Evolutionary conservation across 257 asterid species (phyloP).

Genomic region (Petunia secreta): DNA sequence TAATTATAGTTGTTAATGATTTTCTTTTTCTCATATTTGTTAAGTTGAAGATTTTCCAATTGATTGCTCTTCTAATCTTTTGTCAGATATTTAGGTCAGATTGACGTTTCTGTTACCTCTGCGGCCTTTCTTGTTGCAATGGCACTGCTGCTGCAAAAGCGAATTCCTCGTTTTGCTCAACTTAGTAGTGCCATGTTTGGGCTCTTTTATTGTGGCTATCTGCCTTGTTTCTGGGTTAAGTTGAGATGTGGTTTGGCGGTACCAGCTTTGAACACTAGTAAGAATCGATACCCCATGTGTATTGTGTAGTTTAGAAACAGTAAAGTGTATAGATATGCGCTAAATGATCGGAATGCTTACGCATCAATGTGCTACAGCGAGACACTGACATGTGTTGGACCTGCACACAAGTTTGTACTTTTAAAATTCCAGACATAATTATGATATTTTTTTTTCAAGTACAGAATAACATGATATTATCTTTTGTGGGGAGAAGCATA

Average conservation of each 20-base stretch:
- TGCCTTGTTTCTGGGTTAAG: constrained; percentile 99
- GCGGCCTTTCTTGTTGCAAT: constrained; percentile 86
- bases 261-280: constrained; percentile 84
- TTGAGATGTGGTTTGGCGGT: constrained; percentile 84
- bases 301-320: not conserved
- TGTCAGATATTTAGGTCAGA: constrained; percentile 81
- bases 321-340: not conserved
- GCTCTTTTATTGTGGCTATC: constrained; percentile 94
- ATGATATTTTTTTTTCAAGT: not conserved
- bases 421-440: not conserved
- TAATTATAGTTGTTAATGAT: not conserved
- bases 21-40: constrained; percentile 4
- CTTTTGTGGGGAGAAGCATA: no score
- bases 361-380: constrained; percentile 13
- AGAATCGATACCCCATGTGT: constrained; percentile 33
- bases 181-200: constrained; percentile 97
- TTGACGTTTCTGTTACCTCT: constrained; percentile 89
- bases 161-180: constrained; percentile 92
- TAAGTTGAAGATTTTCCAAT: constrained; percentile 26
- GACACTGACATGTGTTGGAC: constrained; percentile 12
- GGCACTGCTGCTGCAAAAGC: constrained; percentile 80
- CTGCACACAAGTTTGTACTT: not conserved
- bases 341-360: not conserved
- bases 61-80: constrained; percentile 24
- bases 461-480: not conserved